Evolutionary conservation across 2,329 filamentous ascomycete species (phyloP), one percentile per base, ranked within the genome.

Genomic region (Phoma sp.): DNA sequence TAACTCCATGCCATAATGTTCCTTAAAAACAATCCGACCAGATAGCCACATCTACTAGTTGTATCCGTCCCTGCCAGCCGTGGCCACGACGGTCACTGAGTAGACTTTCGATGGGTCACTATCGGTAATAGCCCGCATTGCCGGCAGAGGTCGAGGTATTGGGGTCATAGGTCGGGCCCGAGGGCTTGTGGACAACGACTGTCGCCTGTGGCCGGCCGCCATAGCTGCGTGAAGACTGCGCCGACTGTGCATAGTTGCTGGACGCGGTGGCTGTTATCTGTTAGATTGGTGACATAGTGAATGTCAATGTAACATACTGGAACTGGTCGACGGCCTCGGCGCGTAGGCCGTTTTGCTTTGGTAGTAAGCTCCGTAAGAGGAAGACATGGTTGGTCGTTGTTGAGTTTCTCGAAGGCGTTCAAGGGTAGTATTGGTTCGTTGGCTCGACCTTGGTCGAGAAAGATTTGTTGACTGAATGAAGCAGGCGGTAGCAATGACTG

Each of bases 321-420:
- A 50, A 12, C 45, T 31, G 19, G 36, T 37, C 2, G 46, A 46
- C 1, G 41, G 31, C 13, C 46, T 21, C 7, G 36, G 32, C 19
- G 29, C 29, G 36, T 43, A 22, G 31, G 46, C 17, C 2, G 41
- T 41, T 37, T 51, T 55, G 29, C 9, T 19, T 40, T 22, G 52
- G 39, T 45, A 45, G 31, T 36, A 41, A 8, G 39, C 22, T 27
- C 21, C 33, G 39, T 35, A 44, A 17, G 17, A 17, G 1, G 51
- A 55, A 38, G 52, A 41, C 52, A 55, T 55, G 17, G 22, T 47
- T 46, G 41, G 25, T 31, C 38, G 46, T 17, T 46, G 31, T 50
- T 36, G 35, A 32, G 15, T n/a, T 4, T 19, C 12, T 29, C 4
- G 37, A 21, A 39, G 24, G 6, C 9, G 32, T 24, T 51, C 43